A percentile compares a stretch with the other conserved stretches of the same genome.
Evolutionary conservation across 2,329 filamentous ascomycete species (phyloP).

Genomic region (Epicoccum nigrum): DNA sequence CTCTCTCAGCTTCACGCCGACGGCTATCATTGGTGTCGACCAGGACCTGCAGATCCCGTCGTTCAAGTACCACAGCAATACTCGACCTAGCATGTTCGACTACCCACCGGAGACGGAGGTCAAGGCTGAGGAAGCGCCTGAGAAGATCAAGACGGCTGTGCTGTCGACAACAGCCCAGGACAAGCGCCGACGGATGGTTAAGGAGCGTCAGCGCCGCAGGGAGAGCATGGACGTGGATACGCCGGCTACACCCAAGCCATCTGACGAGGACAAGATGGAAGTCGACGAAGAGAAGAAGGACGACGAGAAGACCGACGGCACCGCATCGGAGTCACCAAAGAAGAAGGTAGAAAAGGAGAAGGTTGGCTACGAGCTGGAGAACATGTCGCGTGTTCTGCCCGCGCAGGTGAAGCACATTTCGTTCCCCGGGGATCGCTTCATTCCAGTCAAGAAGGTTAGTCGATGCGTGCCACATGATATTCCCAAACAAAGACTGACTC

Average conservation of each 20-base stretch:
- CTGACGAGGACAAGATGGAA: conserved; percentile 85
- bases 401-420: conserved; percentile 94
- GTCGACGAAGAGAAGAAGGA: conserved; percentile 57
- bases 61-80: conserved; percentile 96
- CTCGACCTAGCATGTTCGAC: conserved; percentile 92
- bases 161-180: conserved; percentile 96
- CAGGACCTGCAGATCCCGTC: conserved; percentile 90
- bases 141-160: conserved; percentile 93
- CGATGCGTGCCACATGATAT: too few species aligned
- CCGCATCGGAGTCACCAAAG: conserved; percentile 66
- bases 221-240: conserved; percentile 97
- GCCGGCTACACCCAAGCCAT: conserved; percentile 73
- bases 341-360: conserved; percentile 97
- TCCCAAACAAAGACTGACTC: conserved; percentile 25
- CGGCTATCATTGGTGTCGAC: conserved; percentile 92
- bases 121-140: conserved; percentile 90
- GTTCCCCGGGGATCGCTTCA: conserved; percentile 88
- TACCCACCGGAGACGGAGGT: conserved; percentile 97
- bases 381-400: conserved; percentile 94
- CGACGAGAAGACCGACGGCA: conserved; percentile 58
- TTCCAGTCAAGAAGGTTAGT: conserved; percentile 85
- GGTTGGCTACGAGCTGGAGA: conserved; percentile 92
- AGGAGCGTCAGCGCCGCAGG: conserved; percentile 84
- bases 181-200: conserved; percentile 91
- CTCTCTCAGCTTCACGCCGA: conserved; percentile 94